Evolutionary conservation across 345 rosid genomes (phyloP).

Genomic region (Pelargonium nanum): DNA sequence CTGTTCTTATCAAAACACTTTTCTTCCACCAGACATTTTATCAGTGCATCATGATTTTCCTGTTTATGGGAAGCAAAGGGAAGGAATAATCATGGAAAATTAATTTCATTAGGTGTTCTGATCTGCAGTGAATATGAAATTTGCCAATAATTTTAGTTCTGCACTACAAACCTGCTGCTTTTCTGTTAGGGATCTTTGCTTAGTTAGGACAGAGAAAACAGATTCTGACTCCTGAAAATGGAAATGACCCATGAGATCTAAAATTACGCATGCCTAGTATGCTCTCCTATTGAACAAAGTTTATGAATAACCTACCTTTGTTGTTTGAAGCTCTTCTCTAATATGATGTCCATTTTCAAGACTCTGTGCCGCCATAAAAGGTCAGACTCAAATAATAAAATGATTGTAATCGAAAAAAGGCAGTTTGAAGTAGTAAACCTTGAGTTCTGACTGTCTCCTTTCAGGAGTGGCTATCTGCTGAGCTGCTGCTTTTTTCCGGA

Average conservation of each 20-base stretch:
- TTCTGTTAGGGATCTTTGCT: constrained; percentile 46
- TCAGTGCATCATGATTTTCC: constrained; percentile 49
- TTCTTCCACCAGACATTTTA: constrained; percentile 38
- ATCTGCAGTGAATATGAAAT: background rate
- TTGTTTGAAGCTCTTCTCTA: constrained; percentile 25
- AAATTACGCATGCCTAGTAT: background rate
- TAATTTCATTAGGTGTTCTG: background rate
- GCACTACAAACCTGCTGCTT: constrained; percentile 36
- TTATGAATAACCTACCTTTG: constrained; percentile 22
- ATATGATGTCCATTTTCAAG: constrained; percentile 30
- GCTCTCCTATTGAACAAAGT: background rate
- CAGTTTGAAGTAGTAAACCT: constrained; percentile 20
- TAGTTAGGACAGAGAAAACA: constrained; percentile 25
- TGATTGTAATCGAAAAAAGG: background rate
- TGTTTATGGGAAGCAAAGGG: constrained; percentile 14
- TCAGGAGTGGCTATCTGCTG: constrained; percentile 26
- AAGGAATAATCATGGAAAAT: constrained; percentile 5
- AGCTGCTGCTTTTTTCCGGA: constrained; percentile 21
- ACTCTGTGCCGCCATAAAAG: constrained; percentile 23
- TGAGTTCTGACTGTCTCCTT: constrained; percentile 15
- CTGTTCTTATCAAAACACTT: constrained; percentile 36
- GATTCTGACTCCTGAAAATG: constrained; percentile 33
- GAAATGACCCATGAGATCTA: constrained; percentile 4
- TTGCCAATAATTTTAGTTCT: constrained; percentile 2
- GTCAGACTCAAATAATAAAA: constrained; percentile 7